phyloP scores from a whole-genome alignment of 2,329 filamentous ascomycete species.

The Sclerotiophoma versabilis region DNA sequence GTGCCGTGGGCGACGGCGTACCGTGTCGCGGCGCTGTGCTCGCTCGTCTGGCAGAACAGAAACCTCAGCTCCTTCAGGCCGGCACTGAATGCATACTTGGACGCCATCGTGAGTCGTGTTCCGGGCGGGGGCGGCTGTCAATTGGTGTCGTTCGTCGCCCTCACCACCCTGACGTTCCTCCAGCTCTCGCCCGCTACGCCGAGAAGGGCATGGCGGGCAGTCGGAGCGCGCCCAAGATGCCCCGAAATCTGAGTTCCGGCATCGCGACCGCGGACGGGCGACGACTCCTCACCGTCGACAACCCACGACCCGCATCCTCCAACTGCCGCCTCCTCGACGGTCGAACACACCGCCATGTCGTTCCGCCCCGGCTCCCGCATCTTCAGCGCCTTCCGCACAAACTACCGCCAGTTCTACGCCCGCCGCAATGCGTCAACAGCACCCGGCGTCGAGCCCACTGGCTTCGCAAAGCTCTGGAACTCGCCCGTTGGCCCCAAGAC shows the following conservation, averaged over 20 bases:
- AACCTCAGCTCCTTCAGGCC: conserved; percentile 95
- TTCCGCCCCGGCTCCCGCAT: conserved; percentile 66
- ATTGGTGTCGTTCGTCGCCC: conserved; percentile 22
- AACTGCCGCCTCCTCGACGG: conserved; percentile 20
- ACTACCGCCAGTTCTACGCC: conserved; percentile 61
- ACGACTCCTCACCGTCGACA: conserved; percentile 8
- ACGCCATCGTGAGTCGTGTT: conserved; percentile 70
- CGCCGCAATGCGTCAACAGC: conserved; percentile 75
- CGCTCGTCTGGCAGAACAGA: conserved; percentile 92
- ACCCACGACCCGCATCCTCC: conserved; percentile 5
- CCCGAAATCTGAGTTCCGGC: conserved; percentile 33
- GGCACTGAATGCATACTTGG: conserved; percentile 90
- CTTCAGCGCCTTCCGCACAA: conserved; percentile 60
- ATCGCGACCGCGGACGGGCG: neutral
- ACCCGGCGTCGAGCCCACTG: conserved; percentile 56
- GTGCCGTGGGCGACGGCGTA: conserved; percentile 53
- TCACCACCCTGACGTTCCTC: conserved; percentile 18
- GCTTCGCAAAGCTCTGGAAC: conserved; percentile 73
- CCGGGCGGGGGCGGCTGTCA: conserved; percentile 10
- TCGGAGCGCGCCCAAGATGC: conserved; percentile 35
- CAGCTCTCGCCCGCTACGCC: conserved; percentile 25
- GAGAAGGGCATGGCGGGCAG: conserved; percentile 18
- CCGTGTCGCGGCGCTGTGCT: conserved; percentile 89
- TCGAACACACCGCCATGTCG: conserved; percentile 54
- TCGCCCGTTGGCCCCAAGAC: conserved; percentile 68